Base-by-base conservation (phyloP, 352 stramenopile genomes). In the Saprolegnia diclina region DNA sequence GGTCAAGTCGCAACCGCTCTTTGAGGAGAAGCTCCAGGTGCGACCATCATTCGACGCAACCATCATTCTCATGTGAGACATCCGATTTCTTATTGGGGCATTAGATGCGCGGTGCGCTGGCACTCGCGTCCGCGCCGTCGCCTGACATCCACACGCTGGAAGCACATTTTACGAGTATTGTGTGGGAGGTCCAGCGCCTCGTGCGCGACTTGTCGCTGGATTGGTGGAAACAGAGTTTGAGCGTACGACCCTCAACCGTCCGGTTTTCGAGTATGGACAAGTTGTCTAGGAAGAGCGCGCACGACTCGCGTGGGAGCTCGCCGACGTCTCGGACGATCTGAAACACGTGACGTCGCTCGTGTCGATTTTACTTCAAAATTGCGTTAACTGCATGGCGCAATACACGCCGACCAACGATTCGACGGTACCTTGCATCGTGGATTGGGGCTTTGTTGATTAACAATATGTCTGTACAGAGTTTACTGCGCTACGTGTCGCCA, bases 141-240 rank as follows among this genome's bases (percentile, higher is more conserved):
- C 7, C 18, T 1, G 11, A 32, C 6, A 52, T 64, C 14, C 32
- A 64, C 9, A 13, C 5, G 22, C 21, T 64, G 24, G 56, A 64
- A 21, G 56, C 46, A 16, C 32, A 64, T 26, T 52, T 64, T 32
- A 64, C 46, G 50, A 22, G 16, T 19, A 64, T 64, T 19, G 56
- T 64, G 1, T 64, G 56, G 56, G 35, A 64, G 52, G 56, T 64
- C 10, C 46, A 18, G 29, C 56, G 40, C 22, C 37, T 64, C 19
- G 56, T 64, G n/a, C 56, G 56, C 4, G 56, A 64, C 26, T 64
- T 64, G 40, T 64, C 56, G 1, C 37, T 64, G 14, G 56, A 64
- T 26, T 64, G 56, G 56, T 64, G 56, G 56, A 64, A 64, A 35
- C 56, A 35, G 4, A 64, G 56, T 21, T 26, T 64, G 16, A 50